Conservation (phyloP, 805 yeast genomes). For the Candida dajiaensis region DNA sequence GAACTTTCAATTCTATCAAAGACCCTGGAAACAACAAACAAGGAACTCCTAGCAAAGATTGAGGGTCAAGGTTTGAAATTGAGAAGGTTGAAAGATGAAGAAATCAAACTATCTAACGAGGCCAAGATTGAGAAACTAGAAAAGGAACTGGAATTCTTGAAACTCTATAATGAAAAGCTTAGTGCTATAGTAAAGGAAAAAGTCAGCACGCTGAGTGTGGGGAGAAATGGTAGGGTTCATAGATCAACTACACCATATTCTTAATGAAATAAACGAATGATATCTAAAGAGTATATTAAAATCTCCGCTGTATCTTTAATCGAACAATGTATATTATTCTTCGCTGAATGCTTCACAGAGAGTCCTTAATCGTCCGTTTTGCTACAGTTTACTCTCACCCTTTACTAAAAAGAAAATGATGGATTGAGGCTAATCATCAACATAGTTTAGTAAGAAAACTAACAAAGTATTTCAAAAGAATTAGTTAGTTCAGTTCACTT, state of each 20-base stretch:
- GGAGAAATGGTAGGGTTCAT: conserved; percentile 24
- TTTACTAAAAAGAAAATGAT: no score
- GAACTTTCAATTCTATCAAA: conserved; percentile 29
- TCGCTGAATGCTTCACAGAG: no score
- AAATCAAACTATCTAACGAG: conserved; percentile 1
- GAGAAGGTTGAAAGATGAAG: conserved; percentile 12
- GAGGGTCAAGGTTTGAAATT: conserved; percentile 31
- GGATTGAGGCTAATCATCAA: no score
- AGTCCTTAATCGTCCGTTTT: no score
- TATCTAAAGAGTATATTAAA: no score
- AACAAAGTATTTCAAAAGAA: no score
- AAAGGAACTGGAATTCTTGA: conserved; percentile 14
- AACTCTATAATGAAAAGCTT: conserved; percentile 13
- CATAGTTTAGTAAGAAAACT: no score
- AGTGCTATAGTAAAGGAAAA: conserved; percentile 18
- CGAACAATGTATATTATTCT: no score
- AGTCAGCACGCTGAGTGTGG: conserved; percentile 15
- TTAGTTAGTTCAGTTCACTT: no score
- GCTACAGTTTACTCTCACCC: no score
- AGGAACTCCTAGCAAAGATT: conserved; percentile 24
- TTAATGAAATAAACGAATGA: background rate
- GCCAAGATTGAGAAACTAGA: conserved; percentile 6
- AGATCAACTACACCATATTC: conserved; percentile 24
- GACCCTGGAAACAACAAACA: conserved; percentile 20
- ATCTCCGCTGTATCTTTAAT: no score